Base-by-base conservation (phyloP, 768 basidiomycete genomes). In the Suillus placidus region DNA sequence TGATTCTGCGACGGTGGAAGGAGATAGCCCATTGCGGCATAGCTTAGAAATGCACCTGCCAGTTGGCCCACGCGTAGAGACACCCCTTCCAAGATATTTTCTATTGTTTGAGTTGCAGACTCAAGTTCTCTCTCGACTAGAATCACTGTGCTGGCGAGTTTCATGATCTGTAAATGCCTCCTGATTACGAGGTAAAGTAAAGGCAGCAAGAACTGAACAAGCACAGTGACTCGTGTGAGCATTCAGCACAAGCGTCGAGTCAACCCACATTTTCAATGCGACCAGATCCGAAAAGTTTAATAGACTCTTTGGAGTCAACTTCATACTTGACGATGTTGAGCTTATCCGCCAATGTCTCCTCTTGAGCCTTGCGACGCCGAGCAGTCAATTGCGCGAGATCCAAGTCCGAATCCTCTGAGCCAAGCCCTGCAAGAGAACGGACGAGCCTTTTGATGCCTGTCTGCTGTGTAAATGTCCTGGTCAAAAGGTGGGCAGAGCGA, bases 161-260 rank as follows among this genome's bases (percentile, higher is more conserved):
- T 70, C 42, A 81, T 68, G 32, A 78, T 74, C 47, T 76, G 70
- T 35, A 78, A 68, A 69, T 81, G 77, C 37, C 77, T 72, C 51
- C 73, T 69, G 30, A 80, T 66, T 0, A 80, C 68, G 0, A 82
- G 71, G 61, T 76, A 77, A 1, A 81, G 62, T n/a, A 81, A 67
- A 0, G 80, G 78, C 4, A 79, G 70, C 10, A 80, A 51, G 61
- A 75, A 76, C 79, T 81, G 20, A 43, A 38, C 18, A 47, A 70
- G 37, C 30, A 12, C 4, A 13, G 6, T 23, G 45, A 14, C n/a
- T 10, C 32, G 38, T 51, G 14, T 42, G 30, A 55, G 52, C 42
- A n/a, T 61, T 30, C 23, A 32, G 61, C 30, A 5, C 9, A 42
- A 45, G 32, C 23, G 47, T 12, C 13, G 26, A 56, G 26, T 40